Evolutionary conservation across 75 land plant genomes (phyloP), one percentile per base, ranked within the genome.

Genomic region (Selaginella tamariscina): DNA sequence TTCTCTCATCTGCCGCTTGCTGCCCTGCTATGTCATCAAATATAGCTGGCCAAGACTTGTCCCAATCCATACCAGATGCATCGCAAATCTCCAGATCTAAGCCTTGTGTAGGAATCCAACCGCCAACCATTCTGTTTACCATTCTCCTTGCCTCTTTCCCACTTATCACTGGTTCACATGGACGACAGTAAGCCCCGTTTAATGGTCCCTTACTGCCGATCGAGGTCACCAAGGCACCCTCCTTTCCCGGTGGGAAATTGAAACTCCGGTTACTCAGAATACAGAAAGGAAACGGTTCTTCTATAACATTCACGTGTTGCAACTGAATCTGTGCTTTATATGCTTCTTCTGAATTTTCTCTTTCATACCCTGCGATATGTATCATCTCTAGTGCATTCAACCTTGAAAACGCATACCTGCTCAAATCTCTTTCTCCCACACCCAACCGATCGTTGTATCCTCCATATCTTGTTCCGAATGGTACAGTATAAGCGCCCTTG

Each of bases 391-490:
- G n/a, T 9, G 26, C 26, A n/a, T 5, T 8, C n/a, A 59, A n/a
- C 2, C 62, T 8, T 23, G 8, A 21, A 9, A 59, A 21, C 62
- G 62, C 62, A 9, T 9, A 2, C 21, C 62, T 59, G 62, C 62
- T 59, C 26, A 21, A 9, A 9, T 59, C 21, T n/a, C 62, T 21
- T 2, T 59, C 62, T n/a, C 62, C 62, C 2, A 59, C 62, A 21
- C 62, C 62, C 21, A 59, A n/a, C 23, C 62, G 62, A 59, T 59
- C 62, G 62, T 59, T 59, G 24, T 23, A 26, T 5, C 62, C 62
- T 2, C 21, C 21, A n/a, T 59, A 59, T 23, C 26, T 59, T 23
- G 62, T 23, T n/a, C 62, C 62, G 62, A 5, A 8, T 8, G 62
- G 62, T 2, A 59, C 26, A 9, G 62, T 59, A 21, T 59, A 59